Evolutionary conservation across 2,329 filamentous ascomycete genomes (phyloP), one percentile per base, ranked within the genome.

Genomic region (Neofusicoccum parvum): DNA sequence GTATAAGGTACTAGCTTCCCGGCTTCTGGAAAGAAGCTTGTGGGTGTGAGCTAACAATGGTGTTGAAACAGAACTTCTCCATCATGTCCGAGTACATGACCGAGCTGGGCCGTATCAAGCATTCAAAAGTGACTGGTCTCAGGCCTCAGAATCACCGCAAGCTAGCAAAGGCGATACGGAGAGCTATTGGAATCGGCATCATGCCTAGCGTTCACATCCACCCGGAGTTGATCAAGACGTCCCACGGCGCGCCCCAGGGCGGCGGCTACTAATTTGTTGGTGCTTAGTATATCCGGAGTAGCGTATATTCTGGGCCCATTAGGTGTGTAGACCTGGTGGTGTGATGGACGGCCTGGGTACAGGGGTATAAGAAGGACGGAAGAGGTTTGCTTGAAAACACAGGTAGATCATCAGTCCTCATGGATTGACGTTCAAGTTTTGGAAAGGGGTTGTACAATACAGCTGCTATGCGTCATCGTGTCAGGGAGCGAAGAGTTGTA

Each of bases 131-230:
- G 27, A 98, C 94, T 0, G 92, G 92, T 14, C 82, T 99, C 67
- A 86, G 92, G 65, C 91, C 91, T 2, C 90, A 92, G 70, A 98
- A 98, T 82, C 95, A 99, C 82, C 86, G 95, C 70, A 93, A 90
- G 80, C 88, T 99, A 75, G 91, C 94, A 68, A 97, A 96, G 83
- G 94, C 96, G 62, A 91, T 99, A 72, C 85, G 95, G 70, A 87
- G 95, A 71, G 90, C 92, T 20, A 90, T 98, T 72, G 95, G 94
- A 1, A 85, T 97, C 74, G 95, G 95, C 15, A 82, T 98, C 67
- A 93, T 98, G 85, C 95, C 95, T 27, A 96, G 90, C 76, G 90
- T 96, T 64, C 92, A 99, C 81, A 83, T 84, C 70, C 95, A 99
- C 80, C 95, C 95, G 3, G 91, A 96, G 78, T 83, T 96, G 65